Conservation (phyloP, 208 protist genomes). For the Lotmaria passim region DNA sequence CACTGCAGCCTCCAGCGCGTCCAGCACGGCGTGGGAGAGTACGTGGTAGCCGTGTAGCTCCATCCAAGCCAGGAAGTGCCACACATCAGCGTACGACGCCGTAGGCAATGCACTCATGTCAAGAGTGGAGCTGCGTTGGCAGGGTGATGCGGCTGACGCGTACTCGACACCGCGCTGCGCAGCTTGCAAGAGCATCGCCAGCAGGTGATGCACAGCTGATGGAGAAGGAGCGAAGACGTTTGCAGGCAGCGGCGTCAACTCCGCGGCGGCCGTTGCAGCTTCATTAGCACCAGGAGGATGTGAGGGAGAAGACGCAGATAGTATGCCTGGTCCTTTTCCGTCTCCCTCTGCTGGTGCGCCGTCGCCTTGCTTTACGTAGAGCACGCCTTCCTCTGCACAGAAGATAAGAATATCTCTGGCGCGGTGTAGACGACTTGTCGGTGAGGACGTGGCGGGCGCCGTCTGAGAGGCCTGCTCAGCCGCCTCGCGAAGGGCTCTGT, state of each 20-base stretch:
- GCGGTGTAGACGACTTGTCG: constrained; percentile 28
- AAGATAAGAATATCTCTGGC: constrained; percentile 27
- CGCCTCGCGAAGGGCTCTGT: neutral
- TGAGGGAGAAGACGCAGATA: neutral
- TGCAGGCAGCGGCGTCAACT: neutral
- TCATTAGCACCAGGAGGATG: neutral
- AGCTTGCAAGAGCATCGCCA: constrained; percentile 24
- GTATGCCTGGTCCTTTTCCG: neutral
- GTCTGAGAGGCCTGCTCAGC: neutral
- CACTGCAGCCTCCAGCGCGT: constrained; percentile 37
- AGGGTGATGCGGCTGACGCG: neutral
- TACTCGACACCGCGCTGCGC: constrained; percentile 14
- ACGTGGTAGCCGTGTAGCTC: constrained; percentile 59
- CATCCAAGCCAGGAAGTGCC: constrained; percentile 76
- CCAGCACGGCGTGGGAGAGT: constrained; percentile 46
- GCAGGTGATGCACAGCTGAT: constrained; percentile 16
- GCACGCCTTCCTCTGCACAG: constrained; percentile 29
- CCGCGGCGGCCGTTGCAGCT: too few species aligned
- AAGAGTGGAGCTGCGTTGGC: neutral
- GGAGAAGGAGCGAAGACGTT: constrained; percentile 13
- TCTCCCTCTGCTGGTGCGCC: too few species aligned
- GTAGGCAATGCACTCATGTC: neutral
- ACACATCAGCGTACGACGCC: constrained; percentile 42
- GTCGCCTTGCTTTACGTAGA: neutral
- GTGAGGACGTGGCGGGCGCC: constrained; percentile 7